Percentiles rank a stretch among this genome's conserved stretches.
These are phyloP conservation scores for Oxyria digyna DNA, from an alignment of 148 eudicot genomes.

Conservation along the genomic window DNA sequence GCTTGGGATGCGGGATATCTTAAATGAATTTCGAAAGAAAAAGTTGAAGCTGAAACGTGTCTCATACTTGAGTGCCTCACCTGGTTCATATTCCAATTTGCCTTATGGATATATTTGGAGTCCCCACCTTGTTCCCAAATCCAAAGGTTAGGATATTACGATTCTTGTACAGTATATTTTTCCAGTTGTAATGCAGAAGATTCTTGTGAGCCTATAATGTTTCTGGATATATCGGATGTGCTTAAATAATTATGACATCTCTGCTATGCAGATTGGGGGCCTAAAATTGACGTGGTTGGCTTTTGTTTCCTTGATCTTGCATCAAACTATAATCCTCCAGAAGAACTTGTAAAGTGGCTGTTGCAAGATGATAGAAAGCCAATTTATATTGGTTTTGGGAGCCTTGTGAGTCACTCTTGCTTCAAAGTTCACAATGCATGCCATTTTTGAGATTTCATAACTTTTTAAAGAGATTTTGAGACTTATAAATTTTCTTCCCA, in stretches of 20 bases:
- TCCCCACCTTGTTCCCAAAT: conserved; percentile 89
- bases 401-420: conserved; percentile 54
- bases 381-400: conserved; percentile 87
- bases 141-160: conserved; percentile 42
- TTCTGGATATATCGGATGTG: no score
- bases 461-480: no score
- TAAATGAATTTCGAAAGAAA: conserved; percentile 84
- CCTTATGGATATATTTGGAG: conserved; percentile 95
- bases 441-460: no score
- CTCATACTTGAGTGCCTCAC: conserved; percentile 59
- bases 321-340: conserved; percentile 66
- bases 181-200: no score
- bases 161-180: neutral
- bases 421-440: no score
- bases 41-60: conserved; percentile 68
- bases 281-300: conserved; percentile 83
- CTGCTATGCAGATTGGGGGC: conserved; percentile 65
- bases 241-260: neutral
- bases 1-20: conserved; percentile 84
- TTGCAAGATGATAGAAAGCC: conserved; percentile 46
- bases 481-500: no score
- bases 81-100: conserved; percentile 40
- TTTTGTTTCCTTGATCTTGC: conserved; percentile 94
- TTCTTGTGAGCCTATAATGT: no score
- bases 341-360: conserved; percentile 66